A percentile compares a stretch with the other conserved stretches of the same genome.
These are phyloP conservation scores for Pseudopyricularia cyperi DNA, from an alignment of 2,329 filamentous ascomycete genomes.

Conservation along the genomic window DNA sequence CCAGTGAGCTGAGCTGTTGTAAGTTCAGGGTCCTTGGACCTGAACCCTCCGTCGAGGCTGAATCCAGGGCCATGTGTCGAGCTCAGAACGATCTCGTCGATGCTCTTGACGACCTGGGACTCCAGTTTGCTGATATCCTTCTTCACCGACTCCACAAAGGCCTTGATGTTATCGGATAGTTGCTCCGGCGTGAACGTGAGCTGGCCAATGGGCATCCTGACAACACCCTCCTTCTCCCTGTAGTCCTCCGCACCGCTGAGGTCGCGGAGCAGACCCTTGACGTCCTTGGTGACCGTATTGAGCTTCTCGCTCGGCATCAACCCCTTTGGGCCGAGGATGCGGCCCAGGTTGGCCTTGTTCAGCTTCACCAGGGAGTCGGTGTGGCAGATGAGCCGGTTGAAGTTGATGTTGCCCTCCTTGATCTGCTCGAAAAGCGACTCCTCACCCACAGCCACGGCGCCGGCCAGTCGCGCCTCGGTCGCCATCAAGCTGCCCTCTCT, in stretches of 20 bases:
- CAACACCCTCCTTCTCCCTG: slow-evolving; percentile 70
- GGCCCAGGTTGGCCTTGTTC: slow-evolving; percentile 67
- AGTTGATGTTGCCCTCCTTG: slow-evolving; percentile 61
- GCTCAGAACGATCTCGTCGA: slow-evolving; percentile 68
- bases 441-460: slow-evolving; percentile 74
- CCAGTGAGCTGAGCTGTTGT: slow-evolving; percentile 37
- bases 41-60: slow-evolving; percentile 71
- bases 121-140: slow-evolving; percentile 54
- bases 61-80: slow-evolving; percentile 80
- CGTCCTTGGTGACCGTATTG: slow-evolving; percentile 77
- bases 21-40: slow-evolving; percentile 43
- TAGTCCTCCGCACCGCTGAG: slow-evolving; percentile 79
- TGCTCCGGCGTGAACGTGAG: slow-evolving; percentile 78
- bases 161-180: slow-evolving; percentile 71
- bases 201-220: slow-evolving; percentile 85
- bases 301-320: slow-evolving; percentile 86
- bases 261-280: slow-evolving; percentile 61
- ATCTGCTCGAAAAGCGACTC: slow-evolving; percentile 74
- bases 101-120: slow-evolving; percentile 54
- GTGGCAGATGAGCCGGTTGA: slow-evolving; percentile 84
- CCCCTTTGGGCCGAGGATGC: slow-evolving; percentile 74
- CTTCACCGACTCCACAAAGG: slow-evolving; percentile 65
- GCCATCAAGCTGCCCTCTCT: slow-evolving; percentile 66
- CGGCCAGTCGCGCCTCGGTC: slow-evolving; percentile 60
- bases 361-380: slow-evolving; percentile 63